These are phyloP conservation scores for Psilocybe azurescens DNA, from an alignment of 768 basidiomycete genomes.

Conservation along the genomic window DNA sequence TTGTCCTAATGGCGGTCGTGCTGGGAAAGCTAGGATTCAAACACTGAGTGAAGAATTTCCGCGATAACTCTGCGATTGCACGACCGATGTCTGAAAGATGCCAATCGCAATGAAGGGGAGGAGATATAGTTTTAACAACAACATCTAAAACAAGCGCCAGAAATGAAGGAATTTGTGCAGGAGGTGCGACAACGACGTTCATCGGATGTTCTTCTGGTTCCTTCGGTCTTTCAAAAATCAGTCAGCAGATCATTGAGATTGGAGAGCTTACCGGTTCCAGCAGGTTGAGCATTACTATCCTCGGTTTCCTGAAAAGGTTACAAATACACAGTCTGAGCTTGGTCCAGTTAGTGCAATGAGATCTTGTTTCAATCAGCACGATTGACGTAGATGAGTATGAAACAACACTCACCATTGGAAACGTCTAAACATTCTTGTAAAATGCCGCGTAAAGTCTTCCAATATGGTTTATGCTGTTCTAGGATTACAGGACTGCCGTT, in stretches of 20 bases:
- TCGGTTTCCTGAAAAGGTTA: slow-evolving; percentile 47
- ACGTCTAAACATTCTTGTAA: slow-evolving; percentile 46
- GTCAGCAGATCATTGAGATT: not conserved
- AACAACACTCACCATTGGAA: slow-evolving; percentile 42
- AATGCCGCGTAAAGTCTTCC: slow-evolving; percentile 45
- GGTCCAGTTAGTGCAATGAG: slow-evolving; percentile 37
- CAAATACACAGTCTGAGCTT: slow-evolving; percentile 39
- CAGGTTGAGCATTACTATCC: slow-evolving; percentile 35
- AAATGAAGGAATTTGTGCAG: slow-evolving; percentile 50
- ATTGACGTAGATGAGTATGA: slow-evolving; percentile 4
- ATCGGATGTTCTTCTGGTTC: slow-evolving; percentile 37
- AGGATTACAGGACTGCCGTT: slow-evolving; percentile 34
- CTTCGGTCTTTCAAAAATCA: slow-evolving; percentile 25
- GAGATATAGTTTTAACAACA: slow-evolving; percentile 44
- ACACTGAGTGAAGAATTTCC: slow-evolving; percentile 42
- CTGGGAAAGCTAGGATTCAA: slow-evolving; percentile 21
- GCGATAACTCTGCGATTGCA: slow-evolving; percentile 42
- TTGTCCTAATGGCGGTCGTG: slow-evolving; percentile 21
- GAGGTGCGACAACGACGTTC: slow-evolving; percentile 40
- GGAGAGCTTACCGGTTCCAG: slow-evolving; percentile 36
- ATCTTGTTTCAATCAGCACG: slow-evolving; percentile 31
- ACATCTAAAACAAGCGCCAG: slow-evolving; percentile 52
- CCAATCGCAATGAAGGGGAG: slow-evolving; percentile 49
- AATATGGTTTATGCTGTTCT: slow-evolving; percentile 39
- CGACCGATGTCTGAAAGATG: slow-evolving; percentile 55